phyloP scores from a whole-genome alignment of 176 grass and related monocot species.

The Bolboschoenus planiculmis region DNA sequence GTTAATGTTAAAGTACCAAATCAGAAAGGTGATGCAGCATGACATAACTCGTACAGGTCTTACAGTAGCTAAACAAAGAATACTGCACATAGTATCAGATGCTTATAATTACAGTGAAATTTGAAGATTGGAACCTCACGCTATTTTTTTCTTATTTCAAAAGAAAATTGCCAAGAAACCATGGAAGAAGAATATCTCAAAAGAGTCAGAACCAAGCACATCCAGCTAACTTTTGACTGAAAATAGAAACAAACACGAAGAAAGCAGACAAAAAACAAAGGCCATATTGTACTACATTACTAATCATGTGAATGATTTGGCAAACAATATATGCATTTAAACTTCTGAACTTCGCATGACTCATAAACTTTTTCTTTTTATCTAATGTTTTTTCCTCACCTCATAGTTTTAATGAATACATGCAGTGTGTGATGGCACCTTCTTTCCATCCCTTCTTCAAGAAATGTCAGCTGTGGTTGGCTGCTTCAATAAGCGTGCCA shows the following conservation, averaged over 20 bases:
- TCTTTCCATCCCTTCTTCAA: constrained; percentile 67
- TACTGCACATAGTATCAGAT: too few species aligned
- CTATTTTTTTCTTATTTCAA: neutral
- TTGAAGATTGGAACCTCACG: too few species aligned
- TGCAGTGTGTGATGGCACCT: constrained; percentile 84
- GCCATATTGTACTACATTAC: too few species aligned
- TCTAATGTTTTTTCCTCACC: neutral
- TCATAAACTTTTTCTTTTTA: neutral
- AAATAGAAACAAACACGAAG: neutral
- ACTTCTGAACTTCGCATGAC: neutral
- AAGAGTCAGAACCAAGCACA: neutral
- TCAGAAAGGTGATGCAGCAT: too few species aligned
- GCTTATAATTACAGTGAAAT: too few species aligned
- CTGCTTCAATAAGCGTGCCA: constrained; percentile 76
- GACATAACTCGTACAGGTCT: too few species aligned
- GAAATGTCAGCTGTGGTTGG: constrained; percentile 78
- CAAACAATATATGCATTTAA: neutral
- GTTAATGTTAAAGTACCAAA: too few species aligned
- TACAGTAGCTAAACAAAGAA: too few species aligned
- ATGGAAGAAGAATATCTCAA: neutral
- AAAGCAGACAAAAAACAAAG: neutral
- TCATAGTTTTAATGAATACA: constrained; percentile 20
- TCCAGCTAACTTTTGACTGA: neutral
- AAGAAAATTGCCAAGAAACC: neutral
- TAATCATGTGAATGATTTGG: too few species aligned